Evolutionary conservation across 257 asterid species (phyloP).

Genomic region (Phtheirospermum japonicum): DNA sequence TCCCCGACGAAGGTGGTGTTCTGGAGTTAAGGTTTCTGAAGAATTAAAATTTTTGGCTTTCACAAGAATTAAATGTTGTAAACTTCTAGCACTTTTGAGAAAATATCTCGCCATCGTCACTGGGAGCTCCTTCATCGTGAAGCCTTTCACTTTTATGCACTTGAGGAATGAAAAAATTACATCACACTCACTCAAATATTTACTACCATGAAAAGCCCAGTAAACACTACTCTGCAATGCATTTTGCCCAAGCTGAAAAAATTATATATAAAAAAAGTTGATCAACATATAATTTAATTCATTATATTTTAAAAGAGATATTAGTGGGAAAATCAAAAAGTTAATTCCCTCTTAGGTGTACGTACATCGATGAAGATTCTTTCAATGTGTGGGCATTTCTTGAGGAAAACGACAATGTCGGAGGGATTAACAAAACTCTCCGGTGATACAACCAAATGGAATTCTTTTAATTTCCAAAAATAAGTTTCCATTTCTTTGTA

Average conservation of each 20-base stretch:
- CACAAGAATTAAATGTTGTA: constrained; percentile 1
- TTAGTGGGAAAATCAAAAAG: too few relatives aligned
- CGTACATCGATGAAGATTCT: constrained; percentile 27
- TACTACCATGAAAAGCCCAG: constrained; percentile 27
- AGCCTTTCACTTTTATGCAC: constrained; percentile 31
- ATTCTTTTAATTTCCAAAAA: constrained; percentile 23
- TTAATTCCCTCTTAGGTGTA: too few relatives aligned
- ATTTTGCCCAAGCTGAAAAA: constrained; percentile 32
- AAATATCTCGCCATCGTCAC: constrained; percentile 23
- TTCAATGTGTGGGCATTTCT: constrained; percentile 28
- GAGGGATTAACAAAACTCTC: constrained; percentile 34
- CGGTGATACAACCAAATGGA: constrained; percentile 27
- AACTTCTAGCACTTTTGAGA: constrained; percentile 22
- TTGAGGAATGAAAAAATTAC: constrained; percentile 16
- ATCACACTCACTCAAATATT: not conserved
- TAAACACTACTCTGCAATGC: constrained; percentile 24
- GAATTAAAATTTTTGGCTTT: constrained; percentile 3
- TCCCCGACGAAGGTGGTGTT: constrained; percentile 20
- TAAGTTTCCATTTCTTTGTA: constrained; percentile 20
- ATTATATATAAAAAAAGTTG: too few relatives aligned
- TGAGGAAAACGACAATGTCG: constrained; percentile 30
- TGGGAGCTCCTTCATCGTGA: constrained; percentile 23
- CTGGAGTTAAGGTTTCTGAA: not conserved
- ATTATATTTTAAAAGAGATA: too few relatives aligned
- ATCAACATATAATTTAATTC: too few relatives aligned